These are phyloP conservation scores for Persicaria maculosa DNA, from an alignment of 148 eudicot species.

Conservation along the genomic window DNA sequence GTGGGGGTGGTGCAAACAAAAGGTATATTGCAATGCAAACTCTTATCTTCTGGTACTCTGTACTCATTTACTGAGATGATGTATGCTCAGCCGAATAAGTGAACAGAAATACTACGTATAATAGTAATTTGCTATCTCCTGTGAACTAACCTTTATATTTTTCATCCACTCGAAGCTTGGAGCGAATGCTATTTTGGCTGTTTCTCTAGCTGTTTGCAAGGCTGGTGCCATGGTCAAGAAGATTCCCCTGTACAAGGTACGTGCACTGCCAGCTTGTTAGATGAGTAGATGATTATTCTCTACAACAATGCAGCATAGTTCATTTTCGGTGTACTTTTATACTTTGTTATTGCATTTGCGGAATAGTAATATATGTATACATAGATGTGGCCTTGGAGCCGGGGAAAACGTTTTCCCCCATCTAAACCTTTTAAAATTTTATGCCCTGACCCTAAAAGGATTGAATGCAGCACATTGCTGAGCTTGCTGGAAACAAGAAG, in stretches of 20 bases:
- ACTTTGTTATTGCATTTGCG: neutral
- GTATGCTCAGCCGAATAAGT: too few relatives aligned
- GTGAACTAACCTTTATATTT: neutral
- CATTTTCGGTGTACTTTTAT: neutral
- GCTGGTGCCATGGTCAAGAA: conserved; percentile 78
- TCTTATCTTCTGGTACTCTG: neutral
- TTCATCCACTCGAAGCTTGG: conserved; percentile 49
- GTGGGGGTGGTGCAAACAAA: conserved; percentile 99
- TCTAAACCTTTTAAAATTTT: neutral
- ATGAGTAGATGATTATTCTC: neutral
- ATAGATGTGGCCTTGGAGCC: neutral
- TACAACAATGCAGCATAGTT: neutral
- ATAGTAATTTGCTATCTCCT: neutral
- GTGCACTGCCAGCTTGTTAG: neutral
- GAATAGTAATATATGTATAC: neutral
- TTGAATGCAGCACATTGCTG: conserved; percentile 15
- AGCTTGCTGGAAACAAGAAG: conserved; percentile 89
- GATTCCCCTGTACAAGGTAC: conserved; percentile 80
- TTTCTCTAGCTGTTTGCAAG: conserved; percentile 91
- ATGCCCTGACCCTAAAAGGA: conserved; percentile 47
- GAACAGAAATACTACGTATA: too few relatives aligned
- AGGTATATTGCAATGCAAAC: conserved; percentile 38
- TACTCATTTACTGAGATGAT: conserved; percentile 4
- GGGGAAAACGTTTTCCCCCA: neutral
- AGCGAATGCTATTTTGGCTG: conserved; percentile 95